Evolutionary conservation across 768 basidiomycete species (phyloP).

Genomic region (Psilocybe cubensis): DNA sequence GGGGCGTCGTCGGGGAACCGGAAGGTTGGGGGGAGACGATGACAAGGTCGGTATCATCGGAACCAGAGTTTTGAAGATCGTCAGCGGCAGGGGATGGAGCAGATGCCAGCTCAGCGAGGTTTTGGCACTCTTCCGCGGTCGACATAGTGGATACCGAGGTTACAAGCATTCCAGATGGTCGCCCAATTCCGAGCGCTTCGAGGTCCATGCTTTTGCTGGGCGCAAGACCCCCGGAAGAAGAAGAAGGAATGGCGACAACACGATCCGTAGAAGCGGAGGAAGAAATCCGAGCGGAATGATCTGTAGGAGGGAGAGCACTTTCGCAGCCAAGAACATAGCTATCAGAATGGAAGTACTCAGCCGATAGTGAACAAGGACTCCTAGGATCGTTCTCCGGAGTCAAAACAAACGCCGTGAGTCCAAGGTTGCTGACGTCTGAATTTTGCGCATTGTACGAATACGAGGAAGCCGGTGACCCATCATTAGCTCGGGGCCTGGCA

Average conservation of each 20-base stretch:
- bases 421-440: background rate
- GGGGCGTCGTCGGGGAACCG: background rate
- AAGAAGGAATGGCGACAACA: background rate
- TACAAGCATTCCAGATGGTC: conserved; percentile 16
- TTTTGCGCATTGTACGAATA: background rate
- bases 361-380: conserved; percentile 14
- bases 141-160: background rate
- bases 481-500: background rate
- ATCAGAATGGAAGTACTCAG: conserved; percentile 1
- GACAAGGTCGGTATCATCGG: background rate
- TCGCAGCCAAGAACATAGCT: background rate
- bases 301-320: background rate
- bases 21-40: background rate
- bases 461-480: background rate
- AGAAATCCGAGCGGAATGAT: background rate
- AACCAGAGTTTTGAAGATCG: background rate
- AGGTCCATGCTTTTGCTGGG: conserved; percentile 11
- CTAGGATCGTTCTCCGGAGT: conserved; percentile 13
- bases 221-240: background rate
- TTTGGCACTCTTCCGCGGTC: background rate
- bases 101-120: background rate
- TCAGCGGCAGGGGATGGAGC: background rate
- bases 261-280: background rate
- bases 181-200: conserved; percentile 18
- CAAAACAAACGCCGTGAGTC: background rate